Evolutionary conservation across 1,139 yeast species (phyloP).

Genomic region (Geotrichum histeridarum): DNA sequence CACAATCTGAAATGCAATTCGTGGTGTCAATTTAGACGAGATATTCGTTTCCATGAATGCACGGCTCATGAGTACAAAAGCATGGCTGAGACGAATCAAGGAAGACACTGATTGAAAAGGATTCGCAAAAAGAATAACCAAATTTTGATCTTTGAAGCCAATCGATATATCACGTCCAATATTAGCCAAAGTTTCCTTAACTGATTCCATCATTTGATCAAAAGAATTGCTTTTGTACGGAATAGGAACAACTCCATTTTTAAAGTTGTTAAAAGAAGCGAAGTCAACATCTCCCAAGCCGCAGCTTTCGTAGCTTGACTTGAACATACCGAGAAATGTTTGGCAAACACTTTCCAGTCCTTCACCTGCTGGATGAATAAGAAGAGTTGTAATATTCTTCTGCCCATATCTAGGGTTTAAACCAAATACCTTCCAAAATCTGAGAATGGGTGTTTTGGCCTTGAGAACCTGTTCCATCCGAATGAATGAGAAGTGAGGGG

Average conservation of each 20-base stretch:
- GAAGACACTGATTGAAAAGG: slow-evolving; percentile 16
- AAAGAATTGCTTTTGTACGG: slow-evolving; percentile 6
- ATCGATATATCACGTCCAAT: background rate
- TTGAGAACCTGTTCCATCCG: slow-evolving; percentile 31
- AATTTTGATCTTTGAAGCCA: slow-evolving; percentile 2
- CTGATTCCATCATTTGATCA: slow-evolving; percentile 4
- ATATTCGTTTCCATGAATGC: background rate
- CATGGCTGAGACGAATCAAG: slow-evolving; percentile 7
- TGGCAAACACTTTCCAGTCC: slow-evolving; percentile 29
- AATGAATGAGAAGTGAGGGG: slow-evolving; percentile 26
- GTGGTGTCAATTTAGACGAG: background rate
- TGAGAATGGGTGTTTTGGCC: slow-evolving; percentile 37
- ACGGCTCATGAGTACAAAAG: slow-evolving; percentile 16
- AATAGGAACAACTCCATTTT: slow-evolving; percentile 24
- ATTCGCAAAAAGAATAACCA: slow-evolving; percentile 17
- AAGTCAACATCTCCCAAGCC: slow-evolving; percentile 34
- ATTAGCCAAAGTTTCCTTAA: background rate
- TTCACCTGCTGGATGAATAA: slow-evolving; percentile 33
- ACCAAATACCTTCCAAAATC: slow-evolving; percentile 40
- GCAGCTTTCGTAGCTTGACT: slow-evolving; percentile 37
- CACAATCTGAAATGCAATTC: slow-evolving; percentile 40
- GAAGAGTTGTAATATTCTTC: slow-evolving; percentile 31
- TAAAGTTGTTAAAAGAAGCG: slow-evolving; percentile 27
- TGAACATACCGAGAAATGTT: slow-evolving; percentile 29
- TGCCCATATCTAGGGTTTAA: slow-evolving; percentile 35